A percentile compares a stretch with the other conserved stretches of the same genome.
These are phyloP conservation scores for Ceratocystis eucalypticola DNA, from an alignment of 2,329 filamentous ascomycete genomes.

Conservation along the genomic window DNA sequence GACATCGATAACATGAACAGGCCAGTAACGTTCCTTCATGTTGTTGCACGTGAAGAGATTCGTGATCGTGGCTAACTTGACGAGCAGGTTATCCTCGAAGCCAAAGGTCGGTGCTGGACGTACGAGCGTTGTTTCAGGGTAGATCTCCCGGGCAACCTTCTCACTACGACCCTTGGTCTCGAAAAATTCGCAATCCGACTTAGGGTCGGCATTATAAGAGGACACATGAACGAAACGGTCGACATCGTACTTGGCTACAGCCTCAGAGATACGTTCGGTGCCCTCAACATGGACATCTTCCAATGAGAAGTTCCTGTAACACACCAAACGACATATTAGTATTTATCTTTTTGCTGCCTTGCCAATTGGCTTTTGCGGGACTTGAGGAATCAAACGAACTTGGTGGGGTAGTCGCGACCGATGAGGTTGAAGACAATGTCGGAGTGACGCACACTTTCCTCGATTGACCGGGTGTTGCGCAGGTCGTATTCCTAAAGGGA, in stretches of 20 bases:
- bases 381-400: conserved; percentile 41
- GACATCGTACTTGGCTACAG: conserved; percentile 93
- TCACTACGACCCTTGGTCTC: conserved; percentile 80
- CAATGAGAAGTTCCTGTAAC: conserved; percentile 73
- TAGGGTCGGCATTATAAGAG: conserved; percentile 72
- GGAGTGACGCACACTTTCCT: conserved; percentile 91
- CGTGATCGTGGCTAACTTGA: conserved; percentile 65
- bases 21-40: conserved; percentile 81
- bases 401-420: conserved; percentile 89
- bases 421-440: conserved; percentile 96
- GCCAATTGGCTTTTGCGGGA: not conserved
- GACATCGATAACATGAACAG: conserved; percentile 89
- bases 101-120: conserved; percentile 88
- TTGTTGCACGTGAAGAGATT: conserved; percentile 85
- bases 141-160: conserved; percentile 71
- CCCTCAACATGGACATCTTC: conserved; percentile 90
- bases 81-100: conserved; percentile 82
- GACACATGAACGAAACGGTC: conserved; percentile 96
- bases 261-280: conserved; percentile 80
- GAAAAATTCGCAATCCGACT: conserved; percentile 80
- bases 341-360: not conserved
- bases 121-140: conserved; percentile 94
- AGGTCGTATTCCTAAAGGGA: conserved; percentile 71
- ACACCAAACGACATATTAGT: not conserved
- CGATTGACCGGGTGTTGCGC: conserved; percentile 85